phyloP scores from a whole-genome alignment of 169 alveolate species.

The Eimeria brunetti region DNA sequence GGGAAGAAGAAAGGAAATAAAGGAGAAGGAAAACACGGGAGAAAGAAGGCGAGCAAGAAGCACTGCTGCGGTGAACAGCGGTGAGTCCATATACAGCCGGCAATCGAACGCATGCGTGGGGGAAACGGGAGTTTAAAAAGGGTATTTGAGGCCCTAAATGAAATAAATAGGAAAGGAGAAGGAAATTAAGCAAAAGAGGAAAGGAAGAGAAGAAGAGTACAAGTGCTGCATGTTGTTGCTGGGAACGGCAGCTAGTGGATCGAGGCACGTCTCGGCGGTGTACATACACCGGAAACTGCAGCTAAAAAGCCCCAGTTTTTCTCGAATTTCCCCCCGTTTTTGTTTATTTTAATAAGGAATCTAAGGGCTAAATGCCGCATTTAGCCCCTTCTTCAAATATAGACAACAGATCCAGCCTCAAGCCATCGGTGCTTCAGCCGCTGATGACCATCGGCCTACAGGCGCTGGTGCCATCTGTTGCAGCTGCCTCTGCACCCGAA shows the following conservation, averaged over 20 bases:
- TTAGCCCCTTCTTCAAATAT: background rate
- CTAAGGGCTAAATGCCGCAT: background rate
- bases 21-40: background rate
- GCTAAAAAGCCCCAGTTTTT: background rate
- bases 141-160: background rate
- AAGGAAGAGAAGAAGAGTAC: background rate
- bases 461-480: no score
- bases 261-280: slow-evolving; percentile 58
- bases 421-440: background rate
- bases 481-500: background rate
- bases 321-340: background rate
- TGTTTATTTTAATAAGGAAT: background rate
- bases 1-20: background rate
- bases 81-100: background rate
- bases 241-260: slow-evolving; percentile 60
- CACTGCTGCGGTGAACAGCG: background rate
- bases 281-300: background rate
- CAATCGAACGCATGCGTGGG: background rate
- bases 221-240: background rate
- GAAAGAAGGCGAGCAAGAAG: background rate
- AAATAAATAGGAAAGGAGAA: background rate
- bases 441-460: slow-evolving; percentile 41
- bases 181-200: background rate
- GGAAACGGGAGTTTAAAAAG: slow-evolving; percentile 14
- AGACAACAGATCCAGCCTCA: background rate